phyloP scores from a whole-genome alignment of 2,329 filamentous ascomycete species.

The Eutypella sp. region DNA sequence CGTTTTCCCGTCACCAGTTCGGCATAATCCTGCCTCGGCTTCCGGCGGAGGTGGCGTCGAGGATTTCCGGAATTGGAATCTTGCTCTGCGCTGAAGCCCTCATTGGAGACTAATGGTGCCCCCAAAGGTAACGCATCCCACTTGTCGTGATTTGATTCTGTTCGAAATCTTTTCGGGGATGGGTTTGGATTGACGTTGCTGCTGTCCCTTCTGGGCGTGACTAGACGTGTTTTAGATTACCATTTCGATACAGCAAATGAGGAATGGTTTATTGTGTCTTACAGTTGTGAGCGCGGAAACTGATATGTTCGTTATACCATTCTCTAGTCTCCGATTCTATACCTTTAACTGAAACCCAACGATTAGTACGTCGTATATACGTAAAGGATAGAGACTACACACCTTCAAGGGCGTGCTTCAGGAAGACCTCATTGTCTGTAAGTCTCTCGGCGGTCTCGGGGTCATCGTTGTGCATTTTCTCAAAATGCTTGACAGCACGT shows the following conservation, averaged over 20 bases:
- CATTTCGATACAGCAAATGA: too few species aligned
- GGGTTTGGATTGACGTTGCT: too few species aligned
- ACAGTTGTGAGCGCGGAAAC: slow-evolving; percentile 22
- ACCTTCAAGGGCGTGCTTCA: slow-evolving; percentile 24
- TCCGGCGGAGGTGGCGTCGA: slow-evolving; percentile 17
- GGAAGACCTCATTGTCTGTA: slow-evolving; percentile 27
- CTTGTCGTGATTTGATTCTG: slow-evolving; percentile 15
- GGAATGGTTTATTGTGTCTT: slow-evolving; percentile 7
- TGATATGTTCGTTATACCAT: slow-evolving; percentile 24
- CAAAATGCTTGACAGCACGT: slow-evolving; percentile 25
- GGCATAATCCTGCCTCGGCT: slow-evolving; percentile 23
- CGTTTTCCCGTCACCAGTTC: slow-evolving; percentile 22
- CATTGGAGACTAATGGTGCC: slow-evolving; percentile 3
- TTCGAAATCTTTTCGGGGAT: slow-evolving; percentile 2
- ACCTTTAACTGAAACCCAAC: slow-evolving; percentile 17
- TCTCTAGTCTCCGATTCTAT: slow-evolving; percentile 22
- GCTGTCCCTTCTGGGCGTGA: too few species aligned
- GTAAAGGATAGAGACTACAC: neutral
- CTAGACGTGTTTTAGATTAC: too few species aligned
- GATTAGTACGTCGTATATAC: neutral
- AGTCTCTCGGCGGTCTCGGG: slow-evolving; percentile 11
- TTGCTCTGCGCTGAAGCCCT: slow-evolving; percentile 4
- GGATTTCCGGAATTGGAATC: slow-evolving; percentile 12
- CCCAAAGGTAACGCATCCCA: slow-evolving; percentile 12
- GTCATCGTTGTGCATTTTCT: slow-evolving; percentile 13